A percentile compares a stretch with the other conserved stretches of the same genome.
Conservation (phyloP, 1,284 basidiomycete genomes). For the Moesziomyces parantarcticus region DNA sequence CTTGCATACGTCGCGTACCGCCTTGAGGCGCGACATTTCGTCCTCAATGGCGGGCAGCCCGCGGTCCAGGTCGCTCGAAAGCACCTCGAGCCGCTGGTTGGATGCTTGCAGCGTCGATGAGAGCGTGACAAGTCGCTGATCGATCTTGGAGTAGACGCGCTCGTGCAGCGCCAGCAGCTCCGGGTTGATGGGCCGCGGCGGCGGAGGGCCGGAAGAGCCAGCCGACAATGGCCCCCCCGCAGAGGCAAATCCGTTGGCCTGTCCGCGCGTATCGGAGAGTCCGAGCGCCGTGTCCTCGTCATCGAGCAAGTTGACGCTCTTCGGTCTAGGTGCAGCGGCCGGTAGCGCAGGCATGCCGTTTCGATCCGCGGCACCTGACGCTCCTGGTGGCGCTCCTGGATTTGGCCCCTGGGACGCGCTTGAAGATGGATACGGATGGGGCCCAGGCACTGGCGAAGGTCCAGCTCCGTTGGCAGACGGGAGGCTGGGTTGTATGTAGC, state of each 20-base stretch:
- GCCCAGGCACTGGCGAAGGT: conserved; percentile 11
- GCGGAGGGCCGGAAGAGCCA: conserved; percentile 72
- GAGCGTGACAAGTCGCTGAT: conserved; percentile 77
- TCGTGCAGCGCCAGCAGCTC: conserved; percentile 86
- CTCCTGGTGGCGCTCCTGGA: neutral
- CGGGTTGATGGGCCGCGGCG: conserved; percentile 80
- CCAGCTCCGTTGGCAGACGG: conserved; percentile 4
- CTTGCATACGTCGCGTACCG: conserved; percentile 90
- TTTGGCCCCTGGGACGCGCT: neutral
- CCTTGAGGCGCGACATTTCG: conserved; percentile 93
- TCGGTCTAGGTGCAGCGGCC: conserved; percentile 18
- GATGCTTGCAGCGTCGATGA: conserved; percentile 77
- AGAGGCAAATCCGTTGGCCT: conserved; percentile 4
- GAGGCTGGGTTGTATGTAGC: neutral
- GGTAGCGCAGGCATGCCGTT: conserved; percentile 7
- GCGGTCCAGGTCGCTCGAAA: conserved; percentile 83
- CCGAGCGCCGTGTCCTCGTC: conserved; percentile 20
- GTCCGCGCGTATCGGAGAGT: neutral
- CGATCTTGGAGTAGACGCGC: conserved; percentile 80
- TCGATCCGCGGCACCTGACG: conserved; percentile 2
- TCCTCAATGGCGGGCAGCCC: conserved; percentile 93
- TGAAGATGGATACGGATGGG: conserved; percentile 9
- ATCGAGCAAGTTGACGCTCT: conserved; percentile 40
- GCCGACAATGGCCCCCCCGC: neutral
- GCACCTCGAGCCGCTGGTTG: conserved; percentile 79